Evolutionary conservation across 2,329 filamentous ascomycete genomes (phyloP).

Genomic region (Leptographium radiaticola): DNA sequence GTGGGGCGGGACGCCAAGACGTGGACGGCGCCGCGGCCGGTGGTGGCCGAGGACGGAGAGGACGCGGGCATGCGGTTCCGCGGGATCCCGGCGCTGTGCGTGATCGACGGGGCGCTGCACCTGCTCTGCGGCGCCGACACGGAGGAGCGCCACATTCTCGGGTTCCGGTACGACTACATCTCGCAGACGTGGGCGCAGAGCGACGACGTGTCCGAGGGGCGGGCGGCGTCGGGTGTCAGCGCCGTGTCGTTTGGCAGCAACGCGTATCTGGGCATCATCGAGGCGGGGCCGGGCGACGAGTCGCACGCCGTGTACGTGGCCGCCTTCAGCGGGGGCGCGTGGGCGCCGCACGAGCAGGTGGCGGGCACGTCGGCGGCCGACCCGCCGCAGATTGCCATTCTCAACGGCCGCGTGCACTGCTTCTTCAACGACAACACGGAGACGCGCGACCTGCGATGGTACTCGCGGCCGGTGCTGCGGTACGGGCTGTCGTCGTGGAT

Average conservation of each 20-base stretch:
- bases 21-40: conserved; percentile 11
- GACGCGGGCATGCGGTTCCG: conserved; percentile 8
- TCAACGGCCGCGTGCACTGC: conserved; percentile 20
- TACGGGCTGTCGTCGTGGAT: conserved; percentile 45
- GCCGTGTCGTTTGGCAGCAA: conserved; percentile 20
- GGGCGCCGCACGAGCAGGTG: conserved; percentile 14
- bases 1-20: conserved; percentile 10
- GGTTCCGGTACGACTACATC: conserved; percentile 18
- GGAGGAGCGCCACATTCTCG: conserved; percentile 16
- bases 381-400: conserved; percentile 16
- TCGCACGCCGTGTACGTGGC: conserved; percentile 13
- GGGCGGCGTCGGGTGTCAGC: conserved; percentile 19
- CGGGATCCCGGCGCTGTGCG: conserved; percentile 22
- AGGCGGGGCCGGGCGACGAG: conserved; percentile 12
- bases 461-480: conserved; percentile 18
- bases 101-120: conserved; percentile 18
- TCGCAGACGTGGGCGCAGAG: conserved; percentile 17
- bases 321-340: conserved; percentile 10
- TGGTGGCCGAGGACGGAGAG: neutral
- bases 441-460: conserved; percentile 21
- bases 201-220: conserved; percentile 21
- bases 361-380: conserved; percentile 11
- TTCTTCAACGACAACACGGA: conserved; percentile 18
- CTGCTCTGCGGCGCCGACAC: conserved; percentile 17
- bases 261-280: conserved; percentile 18